Evolutionary conservation across 306 rosid species (phyloP).

Genomic region (Vachellia collinsii): DNA sequence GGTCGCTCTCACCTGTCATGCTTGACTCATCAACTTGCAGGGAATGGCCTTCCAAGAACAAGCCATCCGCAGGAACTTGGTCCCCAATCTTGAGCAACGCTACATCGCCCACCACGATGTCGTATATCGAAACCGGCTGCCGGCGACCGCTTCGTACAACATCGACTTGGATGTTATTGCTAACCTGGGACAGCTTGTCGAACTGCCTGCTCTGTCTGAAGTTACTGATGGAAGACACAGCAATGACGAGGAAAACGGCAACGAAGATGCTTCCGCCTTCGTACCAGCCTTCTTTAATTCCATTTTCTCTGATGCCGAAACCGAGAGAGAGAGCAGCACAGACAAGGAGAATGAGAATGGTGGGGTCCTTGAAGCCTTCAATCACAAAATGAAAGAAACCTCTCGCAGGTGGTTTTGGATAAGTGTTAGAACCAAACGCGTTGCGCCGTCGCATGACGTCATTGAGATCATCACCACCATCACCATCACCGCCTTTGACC

Average conservation of each 20-base stretch:
- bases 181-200: slow-evolving; percentile 22
- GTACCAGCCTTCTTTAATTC: slow-evolving; percentile 52
- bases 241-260: slow-evolving; percentile 44
- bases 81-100: slow-evolving; percentile 31
- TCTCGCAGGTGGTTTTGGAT: slow-evolving; percentile 34
- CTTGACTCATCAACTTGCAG: slow-evolving; percentile 19
- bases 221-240: slow-evolving; percentile 37
- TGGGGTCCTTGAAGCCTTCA: slow-evolving; percentile 34
- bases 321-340: slow-evolving; percentile 52
- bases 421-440: slow-evolving; percentile 43
- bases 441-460: slow-evolving; percentile 10
- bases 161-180: slow-evolving; percentile 36
- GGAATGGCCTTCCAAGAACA: slow-evolving; percentile 12
- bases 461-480: no score
- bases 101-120: slow-evolving; percentile 53
- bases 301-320: slow-evolving; percentile 43
- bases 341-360: slow-evolving; percentile 40
- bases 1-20: slow-evolving; percentile 15
- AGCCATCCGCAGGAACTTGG: slow-evolving; percentile 15
- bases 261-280: slow-evolving; percentile 51
- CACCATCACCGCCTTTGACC: slow-evolving; percentile 6
- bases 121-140: slow-evolving; percentile 23
- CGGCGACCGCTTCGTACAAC: slow-evolving; percentile 38
- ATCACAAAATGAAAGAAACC: slow-evolving; percentile 38
- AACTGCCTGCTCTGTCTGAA: slow-evolving; percentile 38